Evolutionary conservation across 1,284 basidiomycete species (phyloP).

Genomic region (Marasmius tenuissimus): DNA sequence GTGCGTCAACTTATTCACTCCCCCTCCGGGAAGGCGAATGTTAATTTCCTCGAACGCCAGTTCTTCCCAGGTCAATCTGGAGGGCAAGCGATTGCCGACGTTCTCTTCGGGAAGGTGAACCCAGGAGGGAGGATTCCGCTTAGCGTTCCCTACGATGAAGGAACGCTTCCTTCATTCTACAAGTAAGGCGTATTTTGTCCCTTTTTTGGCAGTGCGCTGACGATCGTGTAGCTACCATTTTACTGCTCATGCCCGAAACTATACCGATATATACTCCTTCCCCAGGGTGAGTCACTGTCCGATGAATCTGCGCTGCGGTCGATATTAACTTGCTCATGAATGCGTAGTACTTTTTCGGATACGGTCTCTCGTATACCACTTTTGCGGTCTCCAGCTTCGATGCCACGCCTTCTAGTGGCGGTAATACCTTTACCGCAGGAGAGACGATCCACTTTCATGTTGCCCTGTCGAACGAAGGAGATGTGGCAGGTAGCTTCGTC

Average conservation of each 20-base stretch:
- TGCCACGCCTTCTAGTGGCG: constrained; percentile 19
- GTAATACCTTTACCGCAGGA: constrained; percentile 21
- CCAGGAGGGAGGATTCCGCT: constrained; percentile 27
- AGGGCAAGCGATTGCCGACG: constrained; percentile 27
- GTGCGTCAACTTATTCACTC: constrained; percentile 13
- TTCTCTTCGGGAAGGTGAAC: constrained; percentile 27
- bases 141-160: constrained; percentile 24
- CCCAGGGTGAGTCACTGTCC: constrained; percentile 13
- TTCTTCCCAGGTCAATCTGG: constrained; percentile 30
- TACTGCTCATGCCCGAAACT: constrained; percentile 24
- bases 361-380: constrained; percentile 27
- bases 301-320: neutral
- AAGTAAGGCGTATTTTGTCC: constrained; percentile 17
- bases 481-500: constrained; percentile 23
- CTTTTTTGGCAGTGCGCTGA: neutral
- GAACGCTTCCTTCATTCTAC: constrained; percentile 26
- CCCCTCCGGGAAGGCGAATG: neutral
- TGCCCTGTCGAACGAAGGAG: constrained; percentile 25
- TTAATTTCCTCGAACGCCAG: constrained; percentile 10
- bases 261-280: constrained; percentile 24
- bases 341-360: constrained; percentile 25
- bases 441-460: constrained; percentile 27
- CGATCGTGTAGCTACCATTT: constrained; percentile 20
- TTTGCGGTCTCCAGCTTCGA: constrained; percentile 24
- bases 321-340: neutral